Base-by-base conservation (phyloP, 139 green algal genomes). In the Yamagishiella unicocca region DNA sequence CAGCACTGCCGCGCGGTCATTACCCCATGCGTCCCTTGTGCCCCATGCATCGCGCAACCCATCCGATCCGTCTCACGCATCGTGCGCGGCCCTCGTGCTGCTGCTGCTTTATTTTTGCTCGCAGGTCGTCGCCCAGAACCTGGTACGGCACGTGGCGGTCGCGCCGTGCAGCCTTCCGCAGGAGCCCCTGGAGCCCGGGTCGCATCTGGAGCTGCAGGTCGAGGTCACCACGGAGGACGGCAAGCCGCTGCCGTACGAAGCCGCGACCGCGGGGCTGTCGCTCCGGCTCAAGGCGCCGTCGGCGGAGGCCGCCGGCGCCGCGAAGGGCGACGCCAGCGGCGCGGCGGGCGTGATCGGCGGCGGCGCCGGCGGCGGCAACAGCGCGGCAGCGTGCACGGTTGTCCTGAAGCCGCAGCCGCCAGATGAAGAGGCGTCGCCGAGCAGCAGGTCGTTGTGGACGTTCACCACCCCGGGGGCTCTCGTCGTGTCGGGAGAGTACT, bases 141-240 rank as follows among this genome's bases (percentile, higher is more conserved):
- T 87, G 10, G 82, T 87, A 22, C 46, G 82, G 35, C 64, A 90
- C 35, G 85, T 92, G 24, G 85, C 50, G 10, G 8, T 92, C 31
- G 77, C 50, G 21, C 85, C 79, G 0, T 82, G 53, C 55, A 71
- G 53, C 46, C 82, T 93, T 45, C 88, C 88, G 42, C 43, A 72
- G 31, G 91, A 91, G 17, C 71, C 66, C 12, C 50, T 88, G 40
- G 55, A 58, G 55, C 84, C 88, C 9, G 84, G 81, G 0, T 72
- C 38, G 33, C 74, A 55, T 35, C 76, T 92, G 24, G 58, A 84
- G 2, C 40, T 94, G 45, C 85, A 88, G 45, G 82, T 89, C 31
- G 83, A 77, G 42, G 55, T 94, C 3, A 62, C 82, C 3, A 95
- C 92, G 9, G 93, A 95, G 74, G 88, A 96, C 80, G 88, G 84